Conservation (phyloP, 495 filamentous ascomycete species). For the Niebla homalea region DNA sequence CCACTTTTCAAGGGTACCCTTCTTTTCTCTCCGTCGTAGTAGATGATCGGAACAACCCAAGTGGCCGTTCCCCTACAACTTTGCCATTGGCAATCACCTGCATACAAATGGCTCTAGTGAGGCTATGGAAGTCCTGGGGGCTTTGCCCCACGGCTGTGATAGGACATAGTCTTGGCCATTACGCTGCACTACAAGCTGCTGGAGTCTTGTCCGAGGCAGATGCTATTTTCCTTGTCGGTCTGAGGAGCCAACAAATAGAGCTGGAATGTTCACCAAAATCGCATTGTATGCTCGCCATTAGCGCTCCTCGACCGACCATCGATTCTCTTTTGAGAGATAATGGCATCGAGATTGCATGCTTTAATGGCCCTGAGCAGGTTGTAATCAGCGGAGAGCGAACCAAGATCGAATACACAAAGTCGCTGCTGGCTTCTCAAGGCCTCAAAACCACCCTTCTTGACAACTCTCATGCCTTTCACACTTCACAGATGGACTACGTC, state of each 20-base stretch:
- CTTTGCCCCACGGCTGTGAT: conserved; percentile 23
- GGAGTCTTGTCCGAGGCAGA: conserved; percentile 27
- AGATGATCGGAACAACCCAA: conserved; percentile 14
- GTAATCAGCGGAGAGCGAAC: no score
- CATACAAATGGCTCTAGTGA: conserved; percentile 24
- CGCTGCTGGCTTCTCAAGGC: conserved; percentile 5
- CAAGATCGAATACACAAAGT: conserved; percentile 23
- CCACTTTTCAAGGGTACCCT: conserved; percentile 55
- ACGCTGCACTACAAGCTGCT: conserved; percentile 28
- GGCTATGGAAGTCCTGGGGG: conserved; percentile 22
- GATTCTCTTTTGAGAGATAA: no score
- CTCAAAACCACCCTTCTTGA: conserved; percentile 26
- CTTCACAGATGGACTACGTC: conserved; percentile 52
- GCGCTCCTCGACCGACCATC: no score
- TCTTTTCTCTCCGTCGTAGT: conserved; percentile 53
- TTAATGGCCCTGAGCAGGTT: no score
- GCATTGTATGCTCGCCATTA: background rate
- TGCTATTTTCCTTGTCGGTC: conserved; percentile 25
- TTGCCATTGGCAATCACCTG: conserved; percentile 21
- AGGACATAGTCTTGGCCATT: conserved; percentile 35
- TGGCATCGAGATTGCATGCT: no score
- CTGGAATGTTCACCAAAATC: conserved; percentile 15
- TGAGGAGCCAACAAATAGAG: no score
- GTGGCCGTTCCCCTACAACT: background rate
- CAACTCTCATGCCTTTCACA: conserved; percentile 59